Evolutionary conservation across 1,284 basidiomycete genomes (phyloP).

Genomic region (Singerocomus rubriflavus): DNA sequence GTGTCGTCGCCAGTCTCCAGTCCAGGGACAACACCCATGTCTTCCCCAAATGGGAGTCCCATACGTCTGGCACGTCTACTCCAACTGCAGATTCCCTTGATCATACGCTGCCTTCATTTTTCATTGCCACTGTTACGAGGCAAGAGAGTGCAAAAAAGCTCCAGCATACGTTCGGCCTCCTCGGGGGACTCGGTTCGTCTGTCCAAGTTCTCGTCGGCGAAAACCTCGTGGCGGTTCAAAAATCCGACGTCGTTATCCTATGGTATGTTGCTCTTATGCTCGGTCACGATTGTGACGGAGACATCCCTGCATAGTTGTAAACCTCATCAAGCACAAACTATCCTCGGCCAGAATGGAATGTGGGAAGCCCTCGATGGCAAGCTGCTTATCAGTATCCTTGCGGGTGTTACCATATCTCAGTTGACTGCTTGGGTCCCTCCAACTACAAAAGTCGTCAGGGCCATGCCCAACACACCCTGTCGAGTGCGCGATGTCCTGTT

Average conservation of each 20-base stretch:
- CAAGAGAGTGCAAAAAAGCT: constrained; percentile 77
- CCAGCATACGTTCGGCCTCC: constrained; percentile 54
- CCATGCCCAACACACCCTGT: constrained; percentile 99
- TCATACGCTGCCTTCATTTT: constrained; percentile 72
- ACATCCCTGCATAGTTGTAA: constrained; percentile 69
- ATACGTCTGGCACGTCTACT: constrained; percentile 81
- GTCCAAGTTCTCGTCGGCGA: constrained; percentile 70
- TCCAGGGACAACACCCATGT: constrained; percentile 37
- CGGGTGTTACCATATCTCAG: constrained; percentile 89
- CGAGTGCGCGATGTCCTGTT: constrained; percentile 54
- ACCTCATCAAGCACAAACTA: constrained; percentile 81
- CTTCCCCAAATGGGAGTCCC: constrained; percentile 70
- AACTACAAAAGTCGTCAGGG: constrained; percentile 84
- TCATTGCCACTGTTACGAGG: constrained; percentile 87
- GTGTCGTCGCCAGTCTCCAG: constrained; percentile 75
- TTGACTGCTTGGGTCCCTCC: constrained; percentile 72
- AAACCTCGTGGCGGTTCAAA: constrained; percentile 73
- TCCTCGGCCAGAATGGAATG: constrained; percentile 82
- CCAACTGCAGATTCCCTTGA: constrained; percentile 57
- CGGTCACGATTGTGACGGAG: not conserved
- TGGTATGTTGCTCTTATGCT: constrained; percentile 54
- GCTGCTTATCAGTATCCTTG: constrained; percentile 93
- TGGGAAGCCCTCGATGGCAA: constrained; percentile 84
- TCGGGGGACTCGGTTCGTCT: constrained; percentile 54
- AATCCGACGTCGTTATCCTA: constrained; percentile 84